Evolutionary conservation across 2,329 filamentous ascomycete species (phyloP), one percentile per base, ranked within the genome.

Genomic region (Diaporthe vexans): DNA sequence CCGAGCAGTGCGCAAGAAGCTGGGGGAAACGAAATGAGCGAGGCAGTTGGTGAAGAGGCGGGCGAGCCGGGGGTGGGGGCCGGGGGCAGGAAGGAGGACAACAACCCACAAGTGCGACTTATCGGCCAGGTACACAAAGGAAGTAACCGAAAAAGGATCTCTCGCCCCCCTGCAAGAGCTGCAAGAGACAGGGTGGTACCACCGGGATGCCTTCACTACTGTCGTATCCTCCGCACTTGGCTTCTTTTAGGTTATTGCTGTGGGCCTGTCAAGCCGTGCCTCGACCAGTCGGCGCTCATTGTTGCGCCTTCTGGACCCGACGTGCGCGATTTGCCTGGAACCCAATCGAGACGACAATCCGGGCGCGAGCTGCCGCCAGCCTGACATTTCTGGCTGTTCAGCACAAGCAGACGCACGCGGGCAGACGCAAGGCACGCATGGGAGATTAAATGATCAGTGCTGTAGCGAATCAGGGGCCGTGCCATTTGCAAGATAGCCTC

Each of bases 371-470:
- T 26, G n/a, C 46, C 63, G 33, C 63, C 63, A 67, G 46, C 29
- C 26, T 35, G 43, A 29, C 48, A 24, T n/a, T n/a, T n/a, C n/a
- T n/a, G n/a, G n/a, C 48, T 24, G n/a, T 52, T 40, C 33, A 68
- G 63, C 63, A 54, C 46, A 21, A 24, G 35, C 37, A 71, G 35
- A 29, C 52, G 35, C 68, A 65, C 43, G 43, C 43, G 19, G 13
- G 26, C 43, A 46, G 46, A 54, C 46, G 29, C 65, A 46, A 71
- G 75, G 71, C 73, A 76, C 40, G 75, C 59, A 29, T 48, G 71
- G 71, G 75, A 75, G 67, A 76, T 75, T 76, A 71, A 71, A 75
- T 75, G 69, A 46, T 48, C 73, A 56, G n/a, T 40, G 72, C 58
- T 63, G 54, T 74, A 58, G 68, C 72, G 72, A 76, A 72, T 72